phyloP scores from a whole-genome alignment of 2,329 filamentous ascomycete species.

The Alternaria panax region DNA sequence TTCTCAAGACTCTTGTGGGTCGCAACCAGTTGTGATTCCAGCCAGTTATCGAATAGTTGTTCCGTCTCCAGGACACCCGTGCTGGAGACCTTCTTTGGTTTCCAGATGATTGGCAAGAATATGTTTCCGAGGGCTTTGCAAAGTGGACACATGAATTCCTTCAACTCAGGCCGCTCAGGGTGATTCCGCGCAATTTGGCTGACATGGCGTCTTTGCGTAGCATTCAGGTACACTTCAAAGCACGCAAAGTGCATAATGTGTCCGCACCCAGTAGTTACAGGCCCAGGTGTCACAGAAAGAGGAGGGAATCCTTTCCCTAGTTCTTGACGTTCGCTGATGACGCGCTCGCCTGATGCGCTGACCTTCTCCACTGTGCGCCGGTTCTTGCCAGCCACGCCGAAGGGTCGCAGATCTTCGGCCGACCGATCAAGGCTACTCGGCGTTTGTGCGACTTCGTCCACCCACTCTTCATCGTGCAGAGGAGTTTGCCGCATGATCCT shows the following conservation, averaged over 20 bases:
- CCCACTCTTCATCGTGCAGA: conserved; percentile 79
- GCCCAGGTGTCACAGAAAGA: conserved; percentile 70
- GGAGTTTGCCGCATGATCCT: conserved; percentile 87
- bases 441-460: conserved; percentile 80
- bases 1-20: conserved; percentile 55
- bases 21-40: conserved; percentile 65
- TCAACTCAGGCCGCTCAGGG: conserved; percentile 77
- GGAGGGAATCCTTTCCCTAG: conserved; percentile 89
- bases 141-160: conserved; percentile 95
- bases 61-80: conserved; percentile 72
- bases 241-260: conserved; percentile 99
- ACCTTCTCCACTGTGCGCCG: conserved; percentile 78
- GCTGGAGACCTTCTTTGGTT: conserved; percentile 84
- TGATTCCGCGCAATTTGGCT: conserved; percentile 96
- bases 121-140: conserved; percentile 97
- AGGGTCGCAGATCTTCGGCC: conserved; percentile 82
- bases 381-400: conserved; percentile 90
- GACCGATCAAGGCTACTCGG: conserved; percentile 85
- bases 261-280: conserved; percentile 89
- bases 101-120: conserved; percentile 95
- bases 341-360: conserved; percentile 72
- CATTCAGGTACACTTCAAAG: conserved; percentile 89
- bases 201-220: conserved; percentile 81
- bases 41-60: conserved; percentile 71
- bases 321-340: conserved; percentile 77